phyloP scores from a whole-genome alignment of 805 yeast species.

The Spathaspora hagerdaliae region DNA sequence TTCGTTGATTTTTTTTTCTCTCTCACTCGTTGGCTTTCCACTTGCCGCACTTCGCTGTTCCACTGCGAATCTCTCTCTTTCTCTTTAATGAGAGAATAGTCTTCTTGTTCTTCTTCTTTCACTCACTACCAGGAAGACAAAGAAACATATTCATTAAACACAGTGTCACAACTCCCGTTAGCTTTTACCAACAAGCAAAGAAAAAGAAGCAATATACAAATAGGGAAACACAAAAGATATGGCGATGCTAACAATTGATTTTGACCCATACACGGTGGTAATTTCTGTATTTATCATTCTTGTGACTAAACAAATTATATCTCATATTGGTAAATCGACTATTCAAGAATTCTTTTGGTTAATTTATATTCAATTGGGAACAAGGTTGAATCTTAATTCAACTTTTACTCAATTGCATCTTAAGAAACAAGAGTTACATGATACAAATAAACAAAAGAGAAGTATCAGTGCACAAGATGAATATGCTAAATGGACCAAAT shows the following conservation, averaged over 20 bases:
- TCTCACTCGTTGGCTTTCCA: too few species aligned
- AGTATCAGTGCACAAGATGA: constrained; percentile 83
- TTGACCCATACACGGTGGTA: constrained; percentile 31
- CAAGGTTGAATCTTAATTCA: constrained; percentile 29
- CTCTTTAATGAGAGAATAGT: too few species aligned
- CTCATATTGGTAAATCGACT: constrained; percentile 29
- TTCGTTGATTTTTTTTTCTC: too few species aligned
- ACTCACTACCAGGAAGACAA: too few species aligned
- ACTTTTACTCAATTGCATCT: constrained; percentile 16
- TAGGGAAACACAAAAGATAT: background rate
- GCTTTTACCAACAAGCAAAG: too few species aligned
- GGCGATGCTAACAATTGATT: constrained; percentile 18
- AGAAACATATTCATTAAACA: too few species aligned
- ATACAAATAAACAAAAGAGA: constrained; percentile 50
- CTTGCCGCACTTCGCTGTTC: too few species aligned
- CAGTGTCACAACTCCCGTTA: too few species aligned
- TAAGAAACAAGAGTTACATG: constrained; percentile 41
- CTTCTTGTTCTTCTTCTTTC: too few species aligned
- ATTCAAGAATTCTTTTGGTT: constrained; percentile 37
- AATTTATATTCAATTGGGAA: constrained; percentile 27
- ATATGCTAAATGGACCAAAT: constrained; percentile 93
- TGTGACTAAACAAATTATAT: constrained; percentile 30
- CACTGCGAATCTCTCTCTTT: too few species aligned
- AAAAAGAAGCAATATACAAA: too few species aligned
- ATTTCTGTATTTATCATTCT: constrained; percentile 32